Evolutionary conservation across 129 eudicot species (phyloP).

Genomic region (Flaveria bidentis): DNA sequence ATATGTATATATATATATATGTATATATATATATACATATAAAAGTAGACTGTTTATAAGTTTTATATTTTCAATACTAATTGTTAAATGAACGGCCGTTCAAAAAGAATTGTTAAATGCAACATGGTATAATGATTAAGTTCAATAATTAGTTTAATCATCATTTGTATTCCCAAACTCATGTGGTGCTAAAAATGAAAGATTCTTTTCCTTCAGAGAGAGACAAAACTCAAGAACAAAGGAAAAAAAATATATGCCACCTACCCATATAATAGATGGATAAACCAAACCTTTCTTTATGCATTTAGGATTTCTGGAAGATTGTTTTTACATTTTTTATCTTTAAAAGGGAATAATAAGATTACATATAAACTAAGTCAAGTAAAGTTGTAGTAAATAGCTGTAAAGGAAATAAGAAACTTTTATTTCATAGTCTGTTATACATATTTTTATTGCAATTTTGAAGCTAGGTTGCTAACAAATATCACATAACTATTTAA

Average conservation of each 20-base stretch:
- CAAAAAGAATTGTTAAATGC: not conserved
- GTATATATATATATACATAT: no score
- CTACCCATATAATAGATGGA: conserved; percentile 7
- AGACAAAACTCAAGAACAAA: conserved; percentile 36
- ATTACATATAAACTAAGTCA: not conserved
- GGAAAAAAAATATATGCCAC: conserved; percentile 24
- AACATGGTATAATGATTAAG: conserved; percentile 41
- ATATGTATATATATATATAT: not conserved
- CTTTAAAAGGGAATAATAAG: not conserved
- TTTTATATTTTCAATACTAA: not conserved
- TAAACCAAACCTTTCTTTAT: conserved; percentile 22
- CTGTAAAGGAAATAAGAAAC: not conserved
- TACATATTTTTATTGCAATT: no score
- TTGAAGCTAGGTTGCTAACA: no score
- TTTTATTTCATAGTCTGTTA: not conserved
- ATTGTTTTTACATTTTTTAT: conserved; percentile 27
- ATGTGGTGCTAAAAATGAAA: conserved; percentile 29
- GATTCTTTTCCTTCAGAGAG: conserved; percentile 28
- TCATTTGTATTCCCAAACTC: conserved; percentile 33
- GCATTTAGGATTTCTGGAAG: conserved; percentile 33
- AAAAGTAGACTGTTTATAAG: not conserved
- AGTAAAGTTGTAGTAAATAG: not conserved
- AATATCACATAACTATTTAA: no score
- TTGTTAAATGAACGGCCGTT: no score
- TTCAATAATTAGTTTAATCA: conserved; percentile 40